Conservation (phyloP, 2,329 filamentous ascomycete species). For the Nemania sp. region DNA sequence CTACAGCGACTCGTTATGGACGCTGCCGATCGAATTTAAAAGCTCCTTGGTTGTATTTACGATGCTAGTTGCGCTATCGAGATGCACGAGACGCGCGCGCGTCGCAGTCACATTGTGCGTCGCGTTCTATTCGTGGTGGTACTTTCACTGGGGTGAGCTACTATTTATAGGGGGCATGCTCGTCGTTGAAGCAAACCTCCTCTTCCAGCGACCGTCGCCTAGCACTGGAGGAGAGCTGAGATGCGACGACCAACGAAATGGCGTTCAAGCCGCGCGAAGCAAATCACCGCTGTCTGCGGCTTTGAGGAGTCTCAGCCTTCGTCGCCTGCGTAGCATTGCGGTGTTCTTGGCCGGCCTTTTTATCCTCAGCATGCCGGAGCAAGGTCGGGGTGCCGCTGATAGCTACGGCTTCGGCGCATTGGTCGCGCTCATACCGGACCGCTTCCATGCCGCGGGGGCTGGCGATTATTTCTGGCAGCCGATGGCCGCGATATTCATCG, state of each 20-base stretch:
- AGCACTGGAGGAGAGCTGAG: no score
- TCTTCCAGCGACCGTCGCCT: background rate
- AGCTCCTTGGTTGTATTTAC: slow-evolving; percentile 44
- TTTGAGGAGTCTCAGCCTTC: background rate
- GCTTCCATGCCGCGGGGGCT: slow-evolving; percentile 17
- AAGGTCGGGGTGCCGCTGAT: slow-evolving; percentile 24
- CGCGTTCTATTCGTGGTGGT: slow-evolving; percentile 34
- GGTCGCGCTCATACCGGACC: slow-evolving; percentile 28
- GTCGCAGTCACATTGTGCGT: slow-evolving; percentile 28
- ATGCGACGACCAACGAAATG: no score
- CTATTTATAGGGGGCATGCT: slow-evolving; percentile 43
- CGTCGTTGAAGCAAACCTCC: slow-evolving; percentile 34
- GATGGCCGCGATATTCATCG: slow-evolving; percentile 35
- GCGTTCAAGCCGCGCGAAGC: no score
- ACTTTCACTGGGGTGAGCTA: slow-evolving; percentile 38
- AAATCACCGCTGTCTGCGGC: background rate
- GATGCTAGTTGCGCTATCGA: slow-evolving; percentile 40
- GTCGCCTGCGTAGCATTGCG: background rate
- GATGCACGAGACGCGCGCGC: slow-evolving; percentile 29
- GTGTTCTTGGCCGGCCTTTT: slow-evolving; percentile 25
- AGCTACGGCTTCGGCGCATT: slow-evolving; percentile 33
- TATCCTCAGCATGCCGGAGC: slow-evolving; percentile 35
- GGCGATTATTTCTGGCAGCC: slow-evolving; percentile 38
- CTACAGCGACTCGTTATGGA: slow-evolving; percentile 47
- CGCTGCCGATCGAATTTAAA: slow-evolving; percentile 45